These are phyloP conservation scores for Wallacemonas sp. DNA, from an alignment of 208 protist species.

Conservation along the genomic window DNA sequence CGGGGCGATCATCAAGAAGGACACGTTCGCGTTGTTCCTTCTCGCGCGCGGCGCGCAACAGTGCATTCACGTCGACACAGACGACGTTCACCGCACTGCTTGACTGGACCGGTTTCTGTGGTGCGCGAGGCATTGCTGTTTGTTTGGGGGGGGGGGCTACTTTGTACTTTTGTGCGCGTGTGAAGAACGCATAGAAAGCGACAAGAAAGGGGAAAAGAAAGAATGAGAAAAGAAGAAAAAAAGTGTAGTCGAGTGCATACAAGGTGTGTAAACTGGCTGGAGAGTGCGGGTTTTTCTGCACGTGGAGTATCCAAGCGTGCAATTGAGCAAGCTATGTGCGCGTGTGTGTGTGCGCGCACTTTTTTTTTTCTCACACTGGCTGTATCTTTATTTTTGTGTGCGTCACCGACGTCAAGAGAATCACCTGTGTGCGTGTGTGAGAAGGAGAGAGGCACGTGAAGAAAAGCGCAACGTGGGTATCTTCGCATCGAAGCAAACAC, in stretches of 20 bases:
- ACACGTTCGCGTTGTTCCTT: constrained; percentile 6
- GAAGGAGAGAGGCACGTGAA: too few relatives aligned
- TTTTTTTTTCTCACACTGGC: too few relatives aligned
- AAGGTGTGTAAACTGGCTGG: too few relatives aligned
- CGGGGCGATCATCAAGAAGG: constrained; percentile 2
- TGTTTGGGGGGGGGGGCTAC: background rate
- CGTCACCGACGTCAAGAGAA: too few relatives aligned
- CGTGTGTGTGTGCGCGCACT: background rate
- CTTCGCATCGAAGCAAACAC: too few relatives aligned
- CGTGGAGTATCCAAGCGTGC: too few relatives aligned
- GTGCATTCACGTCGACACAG: constrained; percentile 55
- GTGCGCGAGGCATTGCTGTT: background rate
- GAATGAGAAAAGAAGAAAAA: background rate
- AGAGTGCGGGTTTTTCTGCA: too few relatives aligned
- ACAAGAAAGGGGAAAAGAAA: constrained; percentile 18
- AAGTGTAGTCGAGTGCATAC: too few relatives aligned
- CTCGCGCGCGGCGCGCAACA: constrained; percentile 29
- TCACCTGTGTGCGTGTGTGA: too few relatives aligned
- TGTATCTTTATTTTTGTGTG: too few relatives aligned
- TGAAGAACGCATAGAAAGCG: constrained; percentile 1
- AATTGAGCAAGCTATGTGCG: too few relatives aligned
- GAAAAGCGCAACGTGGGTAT: too few relatives aligned
- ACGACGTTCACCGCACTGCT: constrained; percentile 32
- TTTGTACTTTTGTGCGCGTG: background rate
- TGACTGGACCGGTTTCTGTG: background rate